Conservation (phyloP, 2,329 filamentous ascomycete genomes). For the Pezicula rhizophila region DNA sequence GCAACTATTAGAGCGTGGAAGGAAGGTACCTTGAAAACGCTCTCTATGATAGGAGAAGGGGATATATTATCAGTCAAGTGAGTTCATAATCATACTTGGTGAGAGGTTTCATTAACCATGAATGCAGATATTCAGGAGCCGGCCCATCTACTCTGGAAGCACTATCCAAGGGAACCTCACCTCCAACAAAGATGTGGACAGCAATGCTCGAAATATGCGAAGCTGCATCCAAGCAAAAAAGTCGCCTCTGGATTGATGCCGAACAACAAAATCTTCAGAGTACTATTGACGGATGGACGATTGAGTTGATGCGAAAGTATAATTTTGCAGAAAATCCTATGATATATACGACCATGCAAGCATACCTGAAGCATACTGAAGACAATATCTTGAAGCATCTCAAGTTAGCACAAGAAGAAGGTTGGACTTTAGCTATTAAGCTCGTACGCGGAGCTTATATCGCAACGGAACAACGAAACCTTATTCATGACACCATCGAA, state of each 20-base stretch:
- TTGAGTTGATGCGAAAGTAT: slow-evolving; percentile 45
- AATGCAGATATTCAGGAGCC: slow-evolving; percentile 39
- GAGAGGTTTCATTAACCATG: slow-evolving; percentile 1
- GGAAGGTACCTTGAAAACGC: slow-evolving; percentile 44
- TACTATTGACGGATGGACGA: slow-evolving; percentile 45
- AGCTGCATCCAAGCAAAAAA: slow-evolving; percentile 19
- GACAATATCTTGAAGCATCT: slow-evolving; percentile 39
- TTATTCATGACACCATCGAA: slow-evolving; percentile 40
- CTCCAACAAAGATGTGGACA: slow-evolving; percentile 36
- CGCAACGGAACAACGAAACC: slow-evolving; percentile 37
- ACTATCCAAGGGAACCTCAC: slow-evolving; percentile 31
- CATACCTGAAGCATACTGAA: slow-evolving; percentile 43
- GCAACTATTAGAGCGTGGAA: slow-evolving; percentile 33
- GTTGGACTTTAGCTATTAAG: slow-evolving; percentile 45
- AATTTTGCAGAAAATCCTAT: slow-evolving; percentile 36
- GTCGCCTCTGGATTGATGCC: slow-evolving; percentile 45
- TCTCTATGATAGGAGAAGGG: slow-evolving; percentile 44
- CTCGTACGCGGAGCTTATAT: slow-evolving; percentile 49
- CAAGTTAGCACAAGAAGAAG: slow-evolving; percentile 35
- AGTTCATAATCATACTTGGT: slow-evolving; percentile 10
- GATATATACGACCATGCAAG: slow-evolving; percentile 47
- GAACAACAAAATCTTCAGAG: slow-evolving; percentile 46
- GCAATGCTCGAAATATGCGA: slow-evolving; percentile 29
- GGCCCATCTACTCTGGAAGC: slow-evolving; percentile 35
- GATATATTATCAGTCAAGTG: slow-evolving; percentile 48